Evolutionary conservation across 345 rosid genomes (phyloP).

Genomic region (Syzygium aqueum): DNA sequence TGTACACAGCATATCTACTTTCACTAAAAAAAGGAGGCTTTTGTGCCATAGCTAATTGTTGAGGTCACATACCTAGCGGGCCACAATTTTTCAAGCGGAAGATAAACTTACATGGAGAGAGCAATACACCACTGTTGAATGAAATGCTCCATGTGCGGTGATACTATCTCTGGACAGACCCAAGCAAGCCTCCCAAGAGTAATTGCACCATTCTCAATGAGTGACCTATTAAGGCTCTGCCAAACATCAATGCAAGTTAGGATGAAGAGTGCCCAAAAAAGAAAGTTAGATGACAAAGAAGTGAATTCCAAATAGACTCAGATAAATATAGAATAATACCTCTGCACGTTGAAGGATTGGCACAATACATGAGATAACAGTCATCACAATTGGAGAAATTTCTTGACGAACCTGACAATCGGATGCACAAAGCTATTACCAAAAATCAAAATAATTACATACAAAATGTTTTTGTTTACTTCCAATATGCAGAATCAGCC

Average conservation of each 20-base stretch:
- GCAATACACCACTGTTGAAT: constrained; percentile 96
- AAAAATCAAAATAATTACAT: not conserved
- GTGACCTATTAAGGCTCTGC: constrained; percentile 83
- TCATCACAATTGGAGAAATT: constrained; percentile 74
- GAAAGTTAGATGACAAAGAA: not conserved
- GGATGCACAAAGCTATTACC: not conserved
- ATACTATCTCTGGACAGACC: constrained; percentile 95
- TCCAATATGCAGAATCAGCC: not conserved
- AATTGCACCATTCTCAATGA: constrained; percentile 92
- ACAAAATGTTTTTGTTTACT: not conserved
- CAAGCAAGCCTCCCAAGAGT: constrained; percentile 97
- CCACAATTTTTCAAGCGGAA: not conserved
- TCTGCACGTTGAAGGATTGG: constrained; percentile 74
- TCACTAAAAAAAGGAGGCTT: not conserved
- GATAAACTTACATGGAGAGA: constrained; percentile 60
- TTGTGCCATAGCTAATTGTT: not conserved
- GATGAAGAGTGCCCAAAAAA: not conserved
- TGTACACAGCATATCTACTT: not conserved
- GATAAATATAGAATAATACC: constrained; percentile 20
- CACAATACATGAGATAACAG: constrained; percentile 57
- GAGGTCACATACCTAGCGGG: not conserved
- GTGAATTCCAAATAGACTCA: not conserved
- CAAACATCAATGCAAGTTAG: constrained; percentile 5
- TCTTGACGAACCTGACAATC: constrained; percentile 82
- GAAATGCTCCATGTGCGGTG: constrained; percentile 98